Percentiles rank a stretch among this genome's conserved stretches.
Evolutionary conservation across 352 stramenopile genomes (phyloP).

Genomic region (Phytophthora crassamura): DNA sequence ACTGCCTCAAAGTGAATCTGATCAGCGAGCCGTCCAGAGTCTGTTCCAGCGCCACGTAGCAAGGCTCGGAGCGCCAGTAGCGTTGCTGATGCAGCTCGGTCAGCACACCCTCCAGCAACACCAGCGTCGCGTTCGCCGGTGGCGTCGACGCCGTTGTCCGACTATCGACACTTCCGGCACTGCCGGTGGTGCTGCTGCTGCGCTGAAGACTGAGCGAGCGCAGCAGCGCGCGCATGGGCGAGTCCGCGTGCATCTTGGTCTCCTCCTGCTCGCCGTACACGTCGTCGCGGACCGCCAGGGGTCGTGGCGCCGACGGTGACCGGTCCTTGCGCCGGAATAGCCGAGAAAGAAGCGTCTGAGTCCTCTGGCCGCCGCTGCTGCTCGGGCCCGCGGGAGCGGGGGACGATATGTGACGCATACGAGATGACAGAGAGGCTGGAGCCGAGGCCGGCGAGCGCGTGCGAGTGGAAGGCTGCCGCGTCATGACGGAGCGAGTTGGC

Average conservation of each 20-base stretch:
- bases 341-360: slow-evolving; percentile 39
- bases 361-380: slow-evolving; percentile 12
- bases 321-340: slow-evolving; percentile 48
- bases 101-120: slow-evolving; percentile 60
- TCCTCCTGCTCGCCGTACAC: slow-evolving; percentile 44
- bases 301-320: slow-evolving; percentile 8
- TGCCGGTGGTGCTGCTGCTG: background rate
- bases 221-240: slow-evolving; percentile 40
- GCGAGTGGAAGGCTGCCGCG: slow-evolving; percentile 20
- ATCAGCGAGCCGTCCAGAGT: slow-evolving; percentile 1
- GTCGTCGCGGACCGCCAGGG: slow-evolving; percentile 1
- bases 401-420: slow-evolving; percentile 13
- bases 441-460: slow-evolving; percentile 28
- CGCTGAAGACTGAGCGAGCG: slow-evolving; percentile 46
- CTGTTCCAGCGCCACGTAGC: slow-evolving; percentile 70
- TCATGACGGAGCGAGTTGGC: slow-evolving; percentile 22
- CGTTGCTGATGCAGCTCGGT: slow-evolving; percentile 60
- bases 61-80: slow-evolving; percentile 64
- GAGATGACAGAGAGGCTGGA: slow-evolving; percentile 11
- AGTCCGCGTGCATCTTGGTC: slow-evolving; percentile 37
- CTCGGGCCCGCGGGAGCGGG: background rate
- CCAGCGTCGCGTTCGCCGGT: slow-evolving; percentile 5
- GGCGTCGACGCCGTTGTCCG: slow-evolving; percentile 8
- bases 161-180: background rate
- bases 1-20: slow-evolving; percentile 61